These are phyloP conservation scores for sunflower (Helianthus annuus) DNA, from an alignment of 129 eudicot genomes.

Conservation along the genomic window DNA sequence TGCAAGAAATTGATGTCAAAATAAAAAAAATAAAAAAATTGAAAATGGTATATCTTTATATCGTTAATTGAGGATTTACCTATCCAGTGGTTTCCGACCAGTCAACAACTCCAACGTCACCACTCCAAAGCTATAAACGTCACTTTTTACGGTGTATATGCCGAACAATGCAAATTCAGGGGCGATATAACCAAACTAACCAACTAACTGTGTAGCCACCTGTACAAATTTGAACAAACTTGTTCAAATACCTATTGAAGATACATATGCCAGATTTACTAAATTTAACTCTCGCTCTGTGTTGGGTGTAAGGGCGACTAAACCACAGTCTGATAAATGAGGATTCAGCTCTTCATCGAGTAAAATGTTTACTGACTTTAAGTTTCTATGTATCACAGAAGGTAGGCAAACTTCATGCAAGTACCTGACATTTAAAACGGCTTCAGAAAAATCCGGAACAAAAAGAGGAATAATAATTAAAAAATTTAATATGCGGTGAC, in stretches of 20 bases:
- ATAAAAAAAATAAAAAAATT: neutral
- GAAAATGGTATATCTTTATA: neutral
- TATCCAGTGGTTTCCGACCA: constrained; percentile 90
- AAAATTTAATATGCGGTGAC: constrained; percentile 15
- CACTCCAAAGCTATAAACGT: constrained; percentile 96
- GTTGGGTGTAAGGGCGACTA: constrained; percentile 90
- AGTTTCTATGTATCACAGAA: constrained; percentile 96
- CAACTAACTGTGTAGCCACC: constrained; percentile 83
- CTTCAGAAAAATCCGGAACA: constrained; percentile 8
- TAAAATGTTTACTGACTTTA: constrained; percentile 88
- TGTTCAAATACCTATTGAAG: neutral
- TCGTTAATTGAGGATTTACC: constrained; percentile 43
- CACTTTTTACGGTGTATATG: constrained; percentile 86
- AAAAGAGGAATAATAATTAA: neutral
- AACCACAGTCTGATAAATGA: constrained; percentile 90
- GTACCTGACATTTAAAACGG: constrained; percentile 52
- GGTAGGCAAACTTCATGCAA: constrained; percentile 99
- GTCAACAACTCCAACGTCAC: constrained; percentile 96
- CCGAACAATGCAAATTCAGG: constrained; percentile 96
- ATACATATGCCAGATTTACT: neutral
- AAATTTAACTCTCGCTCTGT: constrained; percentile 80
- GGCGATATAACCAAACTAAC: constrained; percentile 96
- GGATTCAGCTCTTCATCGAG: constrained; percentile 98
- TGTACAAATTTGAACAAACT: constrained; percentile 31
- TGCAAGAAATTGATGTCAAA: constrained; percentile 8